Evolutionary conservation across 1,139 yeast species (phyloP).

Genomic region (Blastobotrys capitulatus): DNA sequence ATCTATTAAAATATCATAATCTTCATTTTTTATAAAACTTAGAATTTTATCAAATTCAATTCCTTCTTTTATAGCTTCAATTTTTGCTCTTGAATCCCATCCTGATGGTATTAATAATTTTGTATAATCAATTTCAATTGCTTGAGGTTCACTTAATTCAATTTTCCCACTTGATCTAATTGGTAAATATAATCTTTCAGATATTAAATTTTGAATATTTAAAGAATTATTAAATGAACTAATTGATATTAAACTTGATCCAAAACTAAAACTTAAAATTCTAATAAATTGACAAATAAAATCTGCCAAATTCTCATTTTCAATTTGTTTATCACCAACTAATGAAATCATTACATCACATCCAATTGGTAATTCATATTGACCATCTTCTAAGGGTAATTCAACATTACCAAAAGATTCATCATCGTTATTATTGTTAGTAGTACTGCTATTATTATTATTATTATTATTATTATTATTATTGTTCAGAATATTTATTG

Average conservation of each 20-base stretch:
- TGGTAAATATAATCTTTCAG: slow-evolving; percentile 26
- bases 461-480: neutral
- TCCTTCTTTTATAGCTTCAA: slow-evolving; percentile 27
- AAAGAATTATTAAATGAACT: slow-evolving; percentile 13
- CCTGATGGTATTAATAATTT: slow-evolving; percentile 37
- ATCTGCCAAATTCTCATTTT: slow-evolving; percentile 19
- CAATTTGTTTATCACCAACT: slow-evolving; percentile 23
- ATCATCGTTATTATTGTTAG: slow-evolving; percentile 6
- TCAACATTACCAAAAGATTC: slow-evolving; percentile 18
- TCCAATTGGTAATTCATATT: slow-evolving; percentile 32
- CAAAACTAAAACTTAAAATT: slow-evolving; percentile 43
- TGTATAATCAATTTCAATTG: slow-evolving; percentile 34
- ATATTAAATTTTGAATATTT: slow-evolving; percentile 19
- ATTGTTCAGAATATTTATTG: slow-evolving; percentile 10
- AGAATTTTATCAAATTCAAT: slow-evolving; percentile 22
- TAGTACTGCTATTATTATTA: neutral
- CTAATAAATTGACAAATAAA: slow-evolving; percentile 52
- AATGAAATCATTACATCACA: slow-evolving; percentile 28
- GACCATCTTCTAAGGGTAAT: slow-evolving; percentile 32
- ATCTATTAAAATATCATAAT: neutral
- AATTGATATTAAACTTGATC: slow-evolving; percentile 28
- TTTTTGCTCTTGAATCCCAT: slow-evolving; percentile 37
- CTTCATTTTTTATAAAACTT: slow-evolving; percentile 16
- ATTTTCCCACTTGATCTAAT: slow-evolving; percentile 9
- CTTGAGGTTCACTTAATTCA: slow-evolving; percentile 28